phyloP scores from a whole-genome alignment of 768 basidiomycete genomes.

The Coprinopsis marcescibilis region DNA sequence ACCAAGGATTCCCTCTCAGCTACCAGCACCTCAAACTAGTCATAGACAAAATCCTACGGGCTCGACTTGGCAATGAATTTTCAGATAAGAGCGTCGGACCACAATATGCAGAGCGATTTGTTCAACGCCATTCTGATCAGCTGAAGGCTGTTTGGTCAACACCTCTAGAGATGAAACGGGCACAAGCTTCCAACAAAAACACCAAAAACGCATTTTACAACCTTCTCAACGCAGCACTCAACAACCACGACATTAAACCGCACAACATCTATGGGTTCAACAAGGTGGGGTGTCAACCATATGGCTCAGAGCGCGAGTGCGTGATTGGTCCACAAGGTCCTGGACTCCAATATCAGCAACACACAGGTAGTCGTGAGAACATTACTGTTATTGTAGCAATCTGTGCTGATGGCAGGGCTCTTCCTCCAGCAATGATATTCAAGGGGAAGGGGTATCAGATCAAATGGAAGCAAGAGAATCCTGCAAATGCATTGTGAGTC shows the following conservation, averaged over 20 bases:
- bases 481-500: constrained; percentile 32
- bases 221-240: background rate
- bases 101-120: background rate
- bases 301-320: constrained; percentile 16
- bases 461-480: constrained; percentile 36
- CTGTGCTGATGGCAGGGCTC: constrained; percentile 30
- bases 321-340: constrained; percentile 23
- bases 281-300: constrained; percentile 12
- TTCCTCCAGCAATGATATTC: constrained; percentile 34
- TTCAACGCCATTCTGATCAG: background rate
- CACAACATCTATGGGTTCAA: background rate
- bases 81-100: background rate
- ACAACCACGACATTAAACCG: background rate
- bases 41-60: background rate
- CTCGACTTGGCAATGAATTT: background rate
- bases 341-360: constrained; percentile 25
- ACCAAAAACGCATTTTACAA: background rate
- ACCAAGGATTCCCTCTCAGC: background rate
- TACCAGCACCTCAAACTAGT: background rate
- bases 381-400: constrained; percentile 32
- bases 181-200: background rate
- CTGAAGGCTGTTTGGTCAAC: background rate
- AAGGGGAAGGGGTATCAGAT: constrained; percentile 30
- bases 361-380: constrained; percentile 24
- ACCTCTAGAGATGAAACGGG: background rate